phyloP scores from a whole-genome alignment of 768 basidiomycete genomes.

The Russula griseocarnosa region DNA sequence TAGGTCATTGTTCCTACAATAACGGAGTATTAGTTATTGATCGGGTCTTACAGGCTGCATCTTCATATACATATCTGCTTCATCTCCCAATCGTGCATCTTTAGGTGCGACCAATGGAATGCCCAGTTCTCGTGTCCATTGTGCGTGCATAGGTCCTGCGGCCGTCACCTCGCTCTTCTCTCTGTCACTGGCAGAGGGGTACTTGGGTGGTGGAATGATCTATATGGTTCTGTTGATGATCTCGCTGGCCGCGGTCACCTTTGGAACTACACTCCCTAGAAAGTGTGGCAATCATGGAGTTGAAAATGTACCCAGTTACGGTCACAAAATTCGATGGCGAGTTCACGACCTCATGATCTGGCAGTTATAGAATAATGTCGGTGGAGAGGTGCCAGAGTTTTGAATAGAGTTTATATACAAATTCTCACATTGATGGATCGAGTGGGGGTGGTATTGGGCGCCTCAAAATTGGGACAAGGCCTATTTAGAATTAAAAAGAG shows the following conservation, averaged over 20 bases:
- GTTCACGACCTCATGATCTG: neutral
- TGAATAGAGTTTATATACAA: neutral
- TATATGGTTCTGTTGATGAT: constrained; percentile 41
- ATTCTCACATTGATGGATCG: too few species aligned
- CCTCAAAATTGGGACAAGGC: neutral
- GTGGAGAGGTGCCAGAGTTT: neutral
- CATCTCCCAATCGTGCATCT: constrained; percentile 61
- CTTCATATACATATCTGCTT: constrained; percentile 64
- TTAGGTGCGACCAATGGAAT: constrained; percentile 69
- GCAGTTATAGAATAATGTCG: neutral
- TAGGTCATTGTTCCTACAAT: constrained; percentile 34
- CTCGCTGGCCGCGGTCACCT: constrained; percentile 33
- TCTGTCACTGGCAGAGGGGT: constrained; percentile 47
- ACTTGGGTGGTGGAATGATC: constrained; percentile 54
- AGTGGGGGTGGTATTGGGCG: neutral
- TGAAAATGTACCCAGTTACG: neutral
- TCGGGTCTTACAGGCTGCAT: constrained; percentile 50
- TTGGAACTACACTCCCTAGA: constrained; percentile 36
- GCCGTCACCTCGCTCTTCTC: constrained; percentile 63
- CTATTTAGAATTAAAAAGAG: neutral
- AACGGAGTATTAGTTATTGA: neutral
- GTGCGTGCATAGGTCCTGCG: constrained; percentile 52
- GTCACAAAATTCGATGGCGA: neutral
- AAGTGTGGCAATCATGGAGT: constrained; percentile 26
- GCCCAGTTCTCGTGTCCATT: constrained; percentile 41